phyloP scores from a whole-genome alignment of 768 basidiomycete genomes.

The Candolleomyces efflorescens region DNA sequence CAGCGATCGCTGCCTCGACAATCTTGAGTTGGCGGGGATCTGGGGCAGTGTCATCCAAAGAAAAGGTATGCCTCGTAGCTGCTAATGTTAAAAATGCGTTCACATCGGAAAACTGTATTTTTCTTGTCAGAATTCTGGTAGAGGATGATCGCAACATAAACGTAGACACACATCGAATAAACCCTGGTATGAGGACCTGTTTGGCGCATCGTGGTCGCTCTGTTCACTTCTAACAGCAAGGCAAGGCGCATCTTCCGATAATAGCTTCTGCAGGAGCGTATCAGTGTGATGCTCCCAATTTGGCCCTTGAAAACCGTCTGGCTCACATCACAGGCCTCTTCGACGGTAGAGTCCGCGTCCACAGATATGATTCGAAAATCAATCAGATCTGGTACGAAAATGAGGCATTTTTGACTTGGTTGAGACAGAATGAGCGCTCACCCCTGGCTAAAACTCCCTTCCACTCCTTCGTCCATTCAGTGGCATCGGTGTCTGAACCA shows the following conservation, averaged over 20 bases:
- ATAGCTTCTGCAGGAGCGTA: slow-evolving; percentile 42
- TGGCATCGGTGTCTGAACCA: slow-evolving; percentile 26
- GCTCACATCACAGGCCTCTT: slow-evolving; percentile 77
- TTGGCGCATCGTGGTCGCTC: slow-evolving; percentile 18
- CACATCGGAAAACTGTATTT: slow-evolving; percentile 69
- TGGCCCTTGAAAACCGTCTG: not conserved
- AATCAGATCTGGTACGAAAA: slow-evolving; percentile 50
- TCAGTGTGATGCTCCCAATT: not conserved
- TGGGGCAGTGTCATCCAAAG: slow-evolving; percentile 53
- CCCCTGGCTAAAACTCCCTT: slow-evolving; percentile 52
- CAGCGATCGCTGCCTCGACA: slow-evolving; percentile 68
- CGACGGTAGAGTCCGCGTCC: slow-evolving; percentile 69
- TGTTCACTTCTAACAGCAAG: slow-evolving; percentile 43
- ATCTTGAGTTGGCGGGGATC: slow-evolving; percentile 64
- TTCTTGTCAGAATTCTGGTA: not conserved
- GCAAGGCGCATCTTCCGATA: slow-evolving; percentile 60
- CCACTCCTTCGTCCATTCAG: slow-evolving; percentile 60
- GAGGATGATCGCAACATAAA: not conserved
- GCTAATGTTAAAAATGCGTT: slow-evolving; percentile 86
- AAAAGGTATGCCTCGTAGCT: slow-evolving; percentile 69
- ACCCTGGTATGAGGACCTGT: slow-evolving; percentile 38
- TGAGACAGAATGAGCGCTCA: slow-evolving; percentile 19
- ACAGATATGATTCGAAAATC: slow-evolving; percentile 64
- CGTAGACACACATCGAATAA: slow-evolving; percentile 65
- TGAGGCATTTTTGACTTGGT: not conserved